Conservation (phyloP, 148 eudicot species). For the Diospyros lotus region DNA sequence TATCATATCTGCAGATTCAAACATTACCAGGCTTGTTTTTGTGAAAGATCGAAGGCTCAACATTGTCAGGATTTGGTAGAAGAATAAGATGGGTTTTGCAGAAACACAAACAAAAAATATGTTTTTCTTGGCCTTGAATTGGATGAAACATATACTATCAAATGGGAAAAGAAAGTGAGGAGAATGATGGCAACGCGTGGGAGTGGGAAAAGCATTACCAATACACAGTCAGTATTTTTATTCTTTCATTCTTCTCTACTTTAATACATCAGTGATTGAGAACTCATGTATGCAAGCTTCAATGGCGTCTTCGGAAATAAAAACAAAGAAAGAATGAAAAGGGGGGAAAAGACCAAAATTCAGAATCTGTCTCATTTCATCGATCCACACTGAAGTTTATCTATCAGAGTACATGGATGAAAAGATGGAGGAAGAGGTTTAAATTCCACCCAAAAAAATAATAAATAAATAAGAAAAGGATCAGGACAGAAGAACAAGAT, state of each 20-base stretch:
- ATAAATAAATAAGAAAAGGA: not conserved
- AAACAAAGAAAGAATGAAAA: not conserved
- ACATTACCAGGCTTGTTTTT: not conserved
- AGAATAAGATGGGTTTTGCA: not conserved
- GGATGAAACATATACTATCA: too few species aligned
- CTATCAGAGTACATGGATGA: slow-evolving; percentile 4
- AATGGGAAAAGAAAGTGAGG: too few species aligned
- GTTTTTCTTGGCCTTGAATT: too few species aligned
- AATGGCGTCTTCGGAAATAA: not conserved
- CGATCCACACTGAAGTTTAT: slow-evolving; percentile 14
- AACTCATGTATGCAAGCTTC: not conserved
- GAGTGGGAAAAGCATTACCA: not conserved
- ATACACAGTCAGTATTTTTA: not conserved
- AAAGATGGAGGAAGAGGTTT: not conserved
- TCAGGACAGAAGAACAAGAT: not conserved
- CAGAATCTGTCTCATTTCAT: slow-evolving; percentile 16
- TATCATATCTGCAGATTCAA: not conserved
- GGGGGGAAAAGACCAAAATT: not conserved
- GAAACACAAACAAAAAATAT: not conserved
- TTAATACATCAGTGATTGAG: not conserved
- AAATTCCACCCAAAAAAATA: not conserved
- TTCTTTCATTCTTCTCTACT: not conserved
- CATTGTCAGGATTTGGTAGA: not conserved
- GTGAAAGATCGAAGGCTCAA: too few species aligned
- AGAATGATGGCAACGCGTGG: too few species aligned